A percentile compares a stretch with the other conserved stretches of the same genome.
These are phyloP conservation scores for Phlegmacium glaucopus DNA, from an alignment of 768 basidiomycete genomes.

Conservation along the genomic window DNA sequence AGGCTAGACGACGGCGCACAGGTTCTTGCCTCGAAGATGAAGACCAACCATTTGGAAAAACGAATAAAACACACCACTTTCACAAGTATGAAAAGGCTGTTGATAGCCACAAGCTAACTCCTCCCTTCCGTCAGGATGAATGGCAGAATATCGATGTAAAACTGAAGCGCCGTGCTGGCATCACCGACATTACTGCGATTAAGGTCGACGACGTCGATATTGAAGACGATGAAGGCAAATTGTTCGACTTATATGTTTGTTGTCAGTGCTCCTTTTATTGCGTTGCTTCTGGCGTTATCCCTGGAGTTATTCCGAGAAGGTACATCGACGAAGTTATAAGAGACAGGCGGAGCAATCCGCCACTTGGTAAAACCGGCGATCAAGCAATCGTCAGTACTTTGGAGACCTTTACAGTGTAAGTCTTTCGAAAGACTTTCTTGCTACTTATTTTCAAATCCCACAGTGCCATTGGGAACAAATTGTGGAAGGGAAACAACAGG, in stretches of 20 bases:
- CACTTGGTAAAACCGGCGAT: conserved; percentile 50
- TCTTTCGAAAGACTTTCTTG: conserved; percentile 4
- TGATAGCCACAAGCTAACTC: conserved; percentile 63
- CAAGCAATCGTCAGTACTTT: conserved; percentile 52
- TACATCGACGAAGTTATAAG: conserved; percentile 59
- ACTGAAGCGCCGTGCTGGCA: conserved; percentile 44
- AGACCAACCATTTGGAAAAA: conserved; percentile 40
- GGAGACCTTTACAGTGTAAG: conserved; percentile 69
- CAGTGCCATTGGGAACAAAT: conserved; percentile 71
- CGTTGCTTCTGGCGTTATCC: conserved; percentile 64
- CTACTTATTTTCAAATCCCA: conserved; percentile 1
- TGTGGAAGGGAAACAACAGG: conserved; percentile 70
- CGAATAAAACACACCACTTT: conserved; percentile 77
- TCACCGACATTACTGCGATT: conserved; percentile 42
- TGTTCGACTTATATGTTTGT: conserved; percentile 78
- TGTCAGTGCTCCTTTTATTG: conserved; percentile 81
- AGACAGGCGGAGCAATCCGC: conserved; percentile 60
- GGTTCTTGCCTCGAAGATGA: conserved; percentile 51
- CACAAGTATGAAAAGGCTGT: conserved; percentile 71
- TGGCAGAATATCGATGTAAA: conserved; percentile 59
- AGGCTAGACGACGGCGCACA: conserved; percentile 42
- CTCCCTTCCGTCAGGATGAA: conserved; percentile 53
- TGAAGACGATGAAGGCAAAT: conserved; percentile 46
- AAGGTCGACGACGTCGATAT: conserved; percentile 29
- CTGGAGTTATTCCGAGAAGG: conserved; percentile 67